phyloP scores from a whole-genome alignment of 2,329 filamentous ascomycete genomes.

The Epichloe sibirici region DNA sequence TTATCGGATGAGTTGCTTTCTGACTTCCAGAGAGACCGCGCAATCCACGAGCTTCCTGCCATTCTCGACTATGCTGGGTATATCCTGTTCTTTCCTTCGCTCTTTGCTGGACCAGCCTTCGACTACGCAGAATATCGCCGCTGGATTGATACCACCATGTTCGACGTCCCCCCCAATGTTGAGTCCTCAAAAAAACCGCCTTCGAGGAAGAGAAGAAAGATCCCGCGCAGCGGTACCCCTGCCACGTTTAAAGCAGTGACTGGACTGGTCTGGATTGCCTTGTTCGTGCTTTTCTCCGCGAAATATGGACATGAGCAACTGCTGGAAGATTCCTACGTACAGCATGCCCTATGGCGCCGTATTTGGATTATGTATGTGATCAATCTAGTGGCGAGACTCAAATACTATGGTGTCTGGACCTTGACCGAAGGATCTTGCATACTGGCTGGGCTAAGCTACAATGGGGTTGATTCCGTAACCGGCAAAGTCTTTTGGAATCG shows the following conservation, averaged over 20 bases:
- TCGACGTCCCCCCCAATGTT: slow-evolving; percentile 64
- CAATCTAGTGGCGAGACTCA: slow-evolving; percentile 67
- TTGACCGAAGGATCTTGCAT: slow-evolving; percentile 92
- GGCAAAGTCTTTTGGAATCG: slow-evolving; percentile 82
- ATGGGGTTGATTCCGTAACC: slow-evolving; percentile 74
- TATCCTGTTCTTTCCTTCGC: slow-evolving; percentile 86
- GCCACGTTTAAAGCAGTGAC: slow-evolving; percentile 62
- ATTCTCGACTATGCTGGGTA: slow-evolving; percentile 79
- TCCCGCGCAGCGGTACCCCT: slow-evolving; percentile 79
- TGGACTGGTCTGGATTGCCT: slow-evolving; percentile 68
- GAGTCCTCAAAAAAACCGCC: slow-evolving; percentile 76
- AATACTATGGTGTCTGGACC: slow-evolving; percentile 96
- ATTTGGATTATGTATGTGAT: slow-evolving; percentile 76
- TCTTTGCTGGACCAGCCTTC: slow-evolving; percentile 84
- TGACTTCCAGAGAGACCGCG: slow-evolving; percentile 73
- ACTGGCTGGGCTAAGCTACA: slow-evolving; percentile 84
- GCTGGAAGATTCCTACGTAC: slow-evolving; percentile 52
- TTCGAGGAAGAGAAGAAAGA: slow-evolving; percentile 80
- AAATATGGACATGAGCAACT: slow-evolving; percentile 54
- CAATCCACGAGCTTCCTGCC: slow-evolving; percentile 60
- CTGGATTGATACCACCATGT: slow-evolving; percentile 93
- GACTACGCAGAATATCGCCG: slow-evolving; percentile 86
- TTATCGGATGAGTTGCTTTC: slow-evolving; percentile 70
- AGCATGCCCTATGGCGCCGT: slow-evolving; percentile 57
- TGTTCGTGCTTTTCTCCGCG: slow-evolving; percentile 60